Base-by-base conservation (phyloP, 495 filamentous ascomycete species). In the Achaetomiella virescens region DNA sequence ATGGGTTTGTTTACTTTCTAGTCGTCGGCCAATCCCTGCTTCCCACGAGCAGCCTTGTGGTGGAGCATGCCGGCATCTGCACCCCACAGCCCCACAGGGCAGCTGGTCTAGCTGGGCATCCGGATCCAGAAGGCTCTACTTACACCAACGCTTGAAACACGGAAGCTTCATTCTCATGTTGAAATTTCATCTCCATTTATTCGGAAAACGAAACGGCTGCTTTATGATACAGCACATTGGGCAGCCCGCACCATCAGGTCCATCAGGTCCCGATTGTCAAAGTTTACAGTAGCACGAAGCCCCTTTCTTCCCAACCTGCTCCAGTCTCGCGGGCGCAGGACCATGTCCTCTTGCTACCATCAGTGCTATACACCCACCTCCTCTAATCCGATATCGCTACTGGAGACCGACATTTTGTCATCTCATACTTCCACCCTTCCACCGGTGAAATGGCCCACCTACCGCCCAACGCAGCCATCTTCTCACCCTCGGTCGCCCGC, bases 401-500 rank as follows among this genome's bases (percentile, higher is more conserved):
- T n/a, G 18, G 38, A n/a, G 6, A 40, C 37, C 29, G 3, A 2
- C 11, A 22, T 33, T 27, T 29, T n/a, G 22, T 6, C 44, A 33
- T 5, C 21, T 2, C 35, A 22, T 35, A 36, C 21, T 29, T 47
- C 9, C 29, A 2, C 17, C 24, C 11, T 29, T 5, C 20, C 47
- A 45, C 25, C 12, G 33, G 47, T 31, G 14, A 59, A 54, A 83
- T 83, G 80, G 66, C 78, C 12, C 78, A 79, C 60, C 73, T 80
- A 29, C 76, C 77, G 4, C 78, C 79, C 25, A 61, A 60, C 36
- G 50, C 66, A 41, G 84, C 85, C 38, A 83, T 88, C 49, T 89
- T 89, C 75, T 88, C 85, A 10, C 86, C 85, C 27, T 85, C 83
- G 7, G 75, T 86, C 48, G 84, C 86, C 25, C 79, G 83, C 48